Conservation (phyloP, 805 yeast genomes). For the Cyberlindnera subsufficiens region DNA sequence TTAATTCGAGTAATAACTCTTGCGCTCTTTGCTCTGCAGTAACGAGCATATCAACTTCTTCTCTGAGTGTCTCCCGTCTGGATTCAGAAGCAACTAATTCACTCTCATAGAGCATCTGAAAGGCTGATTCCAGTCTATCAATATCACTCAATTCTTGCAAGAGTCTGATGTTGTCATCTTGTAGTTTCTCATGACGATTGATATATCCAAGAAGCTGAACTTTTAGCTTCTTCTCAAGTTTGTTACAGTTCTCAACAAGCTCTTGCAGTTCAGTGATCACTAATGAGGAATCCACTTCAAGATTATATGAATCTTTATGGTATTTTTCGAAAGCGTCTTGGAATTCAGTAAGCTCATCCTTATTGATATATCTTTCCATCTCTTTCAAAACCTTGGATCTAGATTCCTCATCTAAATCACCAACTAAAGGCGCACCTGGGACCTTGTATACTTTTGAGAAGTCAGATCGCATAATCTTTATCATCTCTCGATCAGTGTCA, state of each 20-base stretch:
- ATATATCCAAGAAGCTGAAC: constrained; percentile 8
- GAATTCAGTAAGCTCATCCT: constrained; percentile 5
- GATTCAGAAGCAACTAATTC: constrained; percentile 9
- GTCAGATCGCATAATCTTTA: constrained; percentile 36
- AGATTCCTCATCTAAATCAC: constrained; percentile 17
- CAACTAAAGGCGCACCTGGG: constrained; percentile 13
- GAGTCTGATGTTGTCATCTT: constrained; percentile 6
- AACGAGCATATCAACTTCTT: constrained; percentile 18
- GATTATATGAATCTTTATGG: constrained; percentile 1
- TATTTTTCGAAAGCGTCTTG: constrained; percentile 4
- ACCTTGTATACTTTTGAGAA: constrained; percentile 26
- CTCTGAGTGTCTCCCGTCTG: constrained; percentile 15
- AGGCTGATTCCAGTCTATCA: constrained; percentile 18
- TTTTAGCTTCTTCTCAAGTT: constrained; percentile 12
- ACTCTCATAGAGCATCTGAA: constrained; percentile 14
- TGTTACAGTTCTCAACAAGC: constrained; percentile 11
- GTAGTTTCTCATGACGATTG: constrained; percentile 8
- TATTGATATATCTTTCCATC: constrained; percentile 7
- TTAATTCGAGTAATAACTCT: constrained; percentile 15
- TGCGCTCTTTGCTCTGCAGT: constrained; percentile 20
- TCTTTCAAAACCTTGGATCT: constrained; percentile 4
- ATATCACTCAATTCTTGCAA: constrained; percentile 15
- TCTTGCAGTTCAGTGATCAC: constrained; percentile 9
- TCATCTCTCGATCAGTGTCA: constrained; percentile 28
- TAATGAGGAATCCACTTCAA: neutral